Percentiles rank a stretch among this genome's conserved stretches.
Evolutionary conservation across 225 moss, liverwort and hornwort species (phyloP).

Genomic region (Rhytidiadelphus loreus): DNA sequence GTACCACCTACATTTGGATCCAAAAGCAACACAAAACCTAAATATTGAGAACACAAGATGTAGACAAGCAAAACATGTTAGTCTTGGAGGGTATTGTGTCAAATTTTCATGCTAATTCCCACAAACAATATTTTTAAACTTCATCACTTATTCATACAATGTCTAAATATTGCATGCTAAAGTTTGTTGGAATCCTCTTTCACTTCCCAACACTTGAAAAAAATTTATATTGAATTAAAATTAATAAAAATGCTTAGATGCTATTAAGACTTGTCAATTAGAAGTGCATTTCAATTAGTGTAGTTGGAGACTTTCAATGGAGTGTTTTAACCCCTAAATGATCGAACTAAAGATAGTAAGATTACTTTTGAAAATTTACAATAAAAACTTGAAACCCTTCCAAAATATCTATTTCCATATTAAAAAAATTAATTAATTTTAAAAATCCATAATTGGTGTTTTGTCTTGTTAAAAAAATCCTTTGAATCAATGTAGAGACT

Average conservation of each 20-base stretch:
- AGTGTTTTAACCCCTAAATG: neutral
- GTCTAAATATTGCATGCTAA: neutral
- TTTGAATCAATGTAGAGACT: neutral
- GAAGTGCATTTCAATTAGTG: accelerated
- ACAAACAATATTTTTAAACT: neutral
- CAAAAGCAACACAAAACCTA: neutral
- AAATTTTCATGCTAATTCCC: neutral
- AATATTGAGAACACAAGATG: neutral
- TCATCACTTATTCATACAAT: neutral
- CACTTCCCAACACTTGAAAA: neutral
- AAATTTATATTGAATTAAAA: neutral
- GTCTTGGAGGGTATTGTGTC: neutral
- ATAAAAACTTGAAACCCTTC: neutral
- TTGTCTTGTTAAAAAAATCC: neutral
- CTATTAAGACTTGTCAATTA: neutral
- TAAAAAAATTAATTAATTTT: too few species aligned
- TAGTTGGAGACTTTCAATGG: neutral
- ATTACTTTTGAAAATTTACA: neutral
- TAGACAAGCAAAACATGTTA: neutral
- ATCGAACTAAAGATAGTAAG: neutral
- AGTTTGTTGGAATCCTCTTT: accelerated
- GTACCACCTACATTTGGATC: neutral
- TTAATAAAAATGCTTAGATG: accelerated
- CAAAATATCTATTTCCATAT: neutral
- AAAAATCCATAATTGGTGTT: neutral